Base-by-base conservation (phyloP, 805 yeast species). In the Scheffersomyces amazonensis region DNA sequence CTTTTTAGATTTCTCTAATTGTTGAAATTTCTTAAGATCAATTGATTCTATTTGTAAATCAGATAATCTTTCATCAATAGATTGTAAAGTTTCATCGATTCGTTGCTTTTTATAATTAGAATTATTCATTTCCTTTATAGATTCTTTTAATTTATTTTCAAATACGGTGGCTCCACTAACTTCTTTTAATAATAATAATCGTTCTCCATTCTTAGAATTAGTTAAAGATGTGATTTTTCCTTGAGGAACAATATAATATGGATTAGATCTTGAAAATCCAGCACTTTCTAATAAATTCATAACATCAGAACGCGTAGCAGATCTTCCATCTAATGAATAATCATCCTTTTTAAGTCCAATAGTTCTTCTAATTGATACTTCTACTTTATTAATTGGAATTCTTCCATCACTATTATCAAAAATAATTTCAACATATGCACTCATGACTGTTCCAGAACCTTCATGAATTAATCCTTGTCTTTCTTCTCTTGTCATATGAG, bases 201-300 rank as follows among this genome's bases (percentile, higher is more conserved):
- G 76, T 54, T 90, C 96, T 2, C 76, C 54, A 54, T 89, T 96
- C 49, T 86, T 86, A 0, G 96, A 91, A 54, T 88, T 88, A 0
- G 98, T 91, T 42, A 93, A 69, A 0, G 86, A 74, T 1, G 96
- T 84, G 50, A 93, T 87, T 50, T 87, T 74, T 16, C 99, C 99
- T 62, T 93, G 99, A 0, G 99, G 98, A 4, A 93, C 98, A 49
- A 93, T 91, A 58, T 91, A 91, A 60, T 90, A 91, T 1, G 97
- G 96, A 47, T 89, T 90, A 5, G 88, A 80, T 43, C 85, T 75
- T 0, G 96, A 85, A 54, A 93, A 88, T 0, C 99, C 99, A 0
- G 96, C 96, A 52, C 87, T 82, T 58, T 91, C 97, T 25, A 90
- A 68, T 45, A 87, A 64, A 46, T 86, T 84, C 78, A 81, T 80